Conservation (phyloP, 225 moss, liverwort and hornwort species). For the Sphagnum tenellum region DNA sequence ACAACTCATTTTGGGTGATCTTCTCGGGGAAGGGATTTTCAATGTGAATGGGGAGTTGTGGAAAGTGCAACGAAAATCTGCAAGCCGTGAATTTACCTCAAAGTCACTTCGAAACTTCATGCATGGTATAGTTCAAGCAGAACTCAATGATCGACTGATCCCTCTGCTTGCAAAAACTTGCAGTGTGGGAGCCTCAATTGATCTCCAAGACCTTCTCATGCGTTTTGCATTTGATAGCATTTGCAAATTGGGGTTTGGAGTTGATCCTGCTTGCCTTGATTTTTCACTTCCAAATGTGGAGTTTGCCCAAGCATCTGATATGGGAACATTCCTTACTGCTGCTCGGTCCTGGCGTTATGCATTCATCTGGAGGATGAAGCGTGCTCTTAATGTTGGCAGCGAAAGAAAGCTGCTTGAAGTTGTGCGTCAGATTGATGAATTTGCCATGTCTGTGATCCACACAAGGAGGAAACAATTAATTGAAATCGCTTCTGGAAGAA, state of each 20-base stretch:
- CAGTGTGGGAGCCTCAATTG: background rate
- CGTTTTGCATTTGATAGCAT: slow-evolving; percentile 35
- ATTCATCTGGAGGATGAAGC: slow-evolving; percentile 7
- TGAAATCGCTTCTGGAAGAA: slow-evolving; percentile 2
- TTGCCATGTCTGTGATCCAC: slow-evolving; percentile 16
- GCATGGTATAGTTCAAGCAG: slow-evolving; percentile 12
- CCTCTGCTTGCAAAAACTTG: slow-evolving; percentile 19
- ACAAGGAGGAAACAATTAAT: too few species aligned
- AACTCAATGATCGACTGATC: slow-evolving; percentile 16
- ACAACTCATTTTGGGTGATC: slow-evolving; percentile 2
- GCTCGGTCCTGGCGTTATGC: background rate
- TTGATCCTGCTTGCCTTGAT: slow-evolving; percentile 29
- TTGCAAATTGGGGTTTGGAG: slow-evolving; percentile 28
- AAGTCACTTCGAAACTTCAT: slow-evolving; percentile 25
- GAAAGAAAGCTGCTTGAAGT: slow-evolving; percentile 14
- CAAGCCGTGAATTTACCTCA: slow-evolving; percentile 27
- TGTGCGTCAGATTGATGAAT: slow-evolving; percentile 13
- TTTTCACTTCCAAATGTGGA: slow-evolving; percentile 15
- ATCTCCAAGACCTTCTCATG: slow-evolving; percentile 23
- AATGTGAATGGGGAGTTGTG: slow-evolving; percentile 20
- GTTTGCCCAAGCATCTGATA: slow-evolving; percentile 25
- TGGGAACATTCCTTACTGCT: background rate
- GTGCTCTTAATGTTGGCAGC: slow-evolving; percentile 7
- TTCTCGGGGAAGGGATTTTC: slow-evolving; percentile 18
- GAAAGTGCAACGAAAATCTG: slow-evolving; percentile 15